Base-by-base conservation (phyloP, 2,329 filamentous ascomycete genomes). In the Fusarium concolor region DNA sequence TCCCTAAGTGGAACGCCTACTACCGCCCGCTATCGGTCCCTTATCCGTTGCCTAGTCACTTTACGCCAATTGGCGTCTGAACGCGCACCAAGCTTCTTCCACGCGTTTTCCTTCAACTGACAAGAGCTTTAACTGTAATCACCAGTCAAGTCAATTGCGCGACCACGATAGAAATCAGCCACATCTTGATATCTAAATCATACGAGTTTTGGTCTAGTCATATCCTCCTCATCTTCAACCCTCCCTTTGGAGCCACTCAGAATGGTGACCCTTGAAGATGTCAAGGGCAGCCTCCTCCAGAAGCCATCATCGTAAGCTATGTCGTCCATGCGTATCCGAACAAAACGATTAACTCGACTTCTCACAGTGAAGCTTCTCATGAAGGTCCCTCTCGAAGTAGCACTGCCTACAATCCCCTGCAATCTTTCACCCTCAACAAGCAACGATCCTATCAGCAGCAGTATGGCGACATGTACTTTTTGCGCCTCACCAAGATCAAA, bases 401-500 rank as follows among this genome's bases (percentile, higher is more conserved):
- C 68, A 85, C 85, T 10, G 76, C 76, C 56, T 98, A 97, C 83
- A 90, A 88, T 57, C 89, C 95, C 1, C 85, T 96, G 28, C 82
- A 89, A 55, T 91, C 90, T 10, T 98, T 94, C 79, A 82, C 83
- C 47, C 87, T 98, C 11, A 86, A 92, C 24, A 90, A 86, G 74
- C 82, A 86, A 61, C 86, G 86, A 65, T 91, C 94, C 55, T 99
- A 98, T 78, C 86, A 94, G 78, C 96, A 98, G 78, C 96, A 99
- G 81, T 99, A 92, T 86, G 93, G 92, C 66, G 96, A 99, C 79
- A 95, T 98, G 88, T 99, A 99, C 85, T 99, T 97, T 77, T 79
- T 97, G 72, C 92, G 96, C 14, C 86, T 99, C 24, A 89, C 93
- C 37, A 92, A 92, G 79, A 88, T 99, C 77, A 97, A 95, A 80